phyloP scores from a whole-genome alignment of 306 rosid genomes.

The Gillenia trifoliata region DNA sequence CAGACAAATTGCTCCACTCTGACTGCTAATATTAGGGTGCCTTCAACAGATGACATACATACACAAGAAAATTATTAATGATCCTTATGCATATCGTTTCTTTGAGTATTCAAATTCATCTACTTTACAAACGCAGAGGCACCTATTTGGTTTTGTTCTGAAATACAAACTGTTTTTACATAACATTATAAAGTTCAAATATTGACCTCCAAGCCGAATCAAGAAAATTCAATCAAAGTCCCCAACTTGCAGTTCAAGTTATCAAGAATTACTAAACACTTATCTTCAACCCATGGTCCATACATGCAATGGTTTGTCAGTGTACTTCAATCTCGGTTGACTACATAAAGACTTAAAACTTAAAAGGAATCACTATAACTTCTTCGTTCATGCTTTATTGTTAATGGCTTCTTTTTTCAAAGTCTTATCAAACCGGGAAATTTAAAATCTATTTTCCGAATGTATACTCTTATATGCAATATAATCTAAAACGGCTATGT shows the following conservation, averaged over 20 bases:
- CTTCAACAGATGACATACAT: constrained; percentile 42
- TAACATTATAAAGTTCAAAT: neutral
- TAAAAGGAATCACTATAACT: neutral
- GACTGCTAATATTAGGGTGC: constrained; percentile 99
- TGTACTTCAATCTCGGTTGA: neutral
- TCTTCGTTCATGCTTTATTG: neutral
- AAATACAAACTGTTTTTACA: neutral
- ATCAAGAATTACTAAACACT: neutral
- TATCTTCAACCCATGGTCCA: neutral
- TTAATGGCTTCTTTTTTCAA: too few species aligned
- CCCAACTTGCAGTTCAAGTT: neutral
- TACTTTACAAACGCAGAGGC: neutral
- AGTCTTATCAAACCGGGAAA: too few species aligned
- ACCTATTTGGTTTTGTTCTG: neutral
- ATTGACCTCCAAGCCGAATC: neutral
- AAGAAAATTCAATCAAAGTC: neutral
- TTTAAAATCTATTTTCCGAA: neutral
- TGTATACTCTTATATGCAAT: neutral
- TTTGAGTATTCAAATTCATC: neutral
- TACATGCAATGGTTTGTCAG: neutral
- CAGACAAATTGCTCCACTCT: constrained; percentile 96
- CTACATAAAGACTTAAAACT: neutral
- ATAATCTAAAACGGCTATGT: neutral
- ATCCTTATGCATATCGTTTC: neutral
- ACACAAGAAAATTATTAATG: constrained; percentile 20